Conservation (phyloP, 2,329 filamentous ascomycete species). For the Metarhizium humberi region DNA sequence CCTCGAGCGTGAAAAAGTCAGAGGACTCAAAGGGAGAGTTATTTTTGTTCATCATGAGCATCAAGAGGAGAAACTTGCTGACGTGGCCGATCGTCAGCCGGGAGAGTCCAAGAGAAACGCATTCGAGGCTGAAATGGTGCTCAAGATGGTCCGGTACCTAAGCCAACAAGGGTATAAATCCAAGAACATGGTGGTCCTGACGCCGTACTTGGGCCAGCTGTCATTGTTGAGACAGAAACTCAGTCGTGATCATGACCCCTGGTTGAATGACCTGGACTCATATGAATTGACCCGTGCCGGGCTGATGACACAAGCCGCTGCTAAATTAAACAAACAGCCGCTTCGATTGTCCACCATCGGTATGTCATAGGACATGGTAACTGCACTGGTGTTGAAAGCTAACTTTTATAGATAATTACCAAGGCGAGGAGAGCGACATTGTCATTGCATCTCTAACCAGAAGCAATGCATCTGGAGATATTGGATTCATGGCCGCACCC, state of each 20-base stretch:
- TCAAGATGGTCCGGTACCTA: constrained; percentile 57
- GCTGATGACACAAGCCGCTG: constrained; percentile 42
- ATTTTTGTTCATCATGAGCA: constrained; percentile 57
- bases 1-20: constrained; percentile 31
- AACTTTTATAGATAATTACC: constrained; percentile 55
- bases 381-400: neutral
- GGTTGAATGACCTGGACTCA: constrained; percentile 60
- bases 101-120: constrained; percentile 48
- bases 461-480: constrained; percentile 53
- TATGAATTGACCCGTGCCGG: constrained; percentile 51
- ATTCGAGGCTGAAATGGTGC: constrained; percentile 57
- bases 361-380: constrained; percentile 24
- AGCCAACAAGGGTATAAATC: constrained; percentile 63
- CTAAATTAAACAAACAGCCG: constrained; percentile 38
- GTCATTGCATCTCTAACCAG: constrained; percentile 59
- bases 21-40: constrained; percentile 50
- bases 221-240: constrained; percentile 45
- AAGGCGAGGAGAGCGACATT: constrained; percentile 68
- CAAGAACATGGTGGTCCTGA: constrained; percentile 56
- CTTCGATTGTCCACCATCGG: constrained; percentile 62
- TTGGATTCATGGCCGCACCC: constrained; percentile 59
- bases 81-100: constrained; percentile 38
- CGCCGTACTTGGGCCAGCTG: constrained; percentile 64
- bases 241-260: constrained; percentile 47
- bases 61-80: constrained; percentile 38